phyloP scores from a whole-genome alignment of 2,329 filamentous ascomycete species.

The Xylaria digitata region DNA sequence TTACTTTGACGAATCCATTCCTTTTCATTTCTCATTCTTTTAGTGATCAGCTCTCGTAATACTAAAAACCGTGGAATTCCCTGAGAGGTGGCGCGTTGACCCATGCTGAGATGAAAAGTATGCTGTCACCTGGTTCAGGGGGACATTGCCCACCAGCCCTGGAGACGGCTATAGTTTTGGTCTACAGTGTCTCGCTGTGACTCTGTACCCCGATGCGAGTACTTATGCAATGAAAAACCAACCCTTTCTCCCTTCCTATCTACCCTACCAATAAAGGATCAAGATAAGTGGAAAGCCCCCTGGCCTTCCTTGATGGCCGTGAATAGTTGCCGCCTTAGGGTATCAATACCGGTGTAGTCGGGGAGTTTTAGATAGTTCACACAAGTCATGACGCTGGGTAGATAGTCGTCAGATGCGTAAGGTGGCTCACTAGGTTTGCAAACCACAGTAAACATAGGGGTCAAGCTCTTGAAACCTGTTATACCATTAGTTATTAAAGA shows the following conservation, averaged over 20 bases:
- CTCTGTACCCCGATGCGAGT: constrained; percentile 37
- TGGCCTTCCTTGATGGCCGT: constrained; percentile 95
- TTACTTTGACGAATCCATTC: constrained; percentile 26
- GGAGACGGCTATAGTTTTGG: constrained; percentile 35
- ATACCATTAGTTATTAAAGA: constrained; percentile 48
- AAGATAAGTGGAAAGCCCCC: constrained; percentile 96
- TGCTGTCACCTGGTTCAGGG: constrained; percentile 29
- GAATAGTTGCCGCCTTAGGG: constrained; percentile 81
- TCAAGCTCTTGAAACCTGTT: constrained; percentile 93
- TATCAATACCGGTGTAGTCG: constrained; percentile 84
- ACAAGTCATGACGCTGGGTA: constrained; percentile 99
- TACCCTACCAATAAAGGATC: constrained; percentile 42
- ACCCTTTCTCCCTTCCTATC: constrained; percentile 18
- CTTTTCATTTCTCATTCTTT: constrained; percentile 30
- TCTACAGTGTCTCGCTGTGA: constrained; percentile 35
- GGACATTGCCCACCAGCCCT: constrained; percentile 29
- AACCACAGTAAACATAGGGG: constrained; percentile 98
- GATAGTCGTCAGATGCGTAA: constrained; percentile 93
- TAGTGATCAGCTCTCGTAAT: constrained; percentile 22
- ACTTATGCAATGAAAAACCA: constrained; percentile 27
- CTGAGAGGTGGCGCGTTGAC: constrained; percentile 29
- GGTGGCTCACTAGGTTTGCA: constrained; percentile 98
- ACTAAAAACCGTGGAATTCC: constrained; percentile 4
- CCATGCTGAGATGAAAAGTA: constrained; percentile 36
- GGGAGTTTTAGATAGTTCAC: constrained; percentile 99